Conservation (phyloP, 2,329 filamentous ascomycete species). For the Alternaria atra region DNA sequence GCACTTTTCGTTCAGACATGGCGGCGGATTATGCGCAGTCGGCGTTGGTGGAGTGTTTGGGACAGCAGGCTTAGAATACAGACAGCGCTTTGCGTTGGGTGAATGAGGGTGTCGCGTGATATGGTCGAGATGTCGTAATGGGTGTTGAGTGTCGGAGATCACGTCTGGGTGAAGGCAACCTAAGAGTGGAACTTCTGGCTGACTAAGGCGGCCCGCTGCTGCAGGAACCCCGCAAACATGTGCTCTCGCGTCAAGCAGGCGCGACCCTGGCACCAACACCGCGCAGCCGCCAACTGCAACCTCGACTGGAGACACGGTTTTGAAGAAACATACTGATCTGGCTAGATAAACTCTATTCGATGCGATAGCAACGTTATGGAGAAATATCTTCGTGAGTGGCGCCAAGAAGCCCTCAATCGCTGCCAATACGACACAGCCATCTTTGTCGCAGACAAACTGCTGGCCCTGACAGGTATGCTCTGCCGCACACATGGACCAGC, state of each 20-base stretch:
- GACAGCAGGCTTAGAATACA: neutral
- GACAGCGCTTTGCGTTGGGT: neutral
- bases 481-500: neutral
- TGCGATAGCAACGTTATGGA: constrained; percentile 71
- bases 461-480: constrained; percentile 86
- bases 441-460: constrained; percentile 95
- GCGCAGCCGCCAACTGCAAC: constrained; percentile 5
- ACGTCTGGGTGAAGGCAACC: constrained; percentile 14
- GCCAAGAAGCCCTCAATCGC: constrained; percentile 93
- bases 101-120: neutral
- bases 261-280: constrained; percentile 18
- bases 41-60: neutral
- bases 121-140: neutral
- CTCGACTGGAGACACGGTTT: constrained; percentile 3
- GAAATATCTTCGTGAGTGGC: constrained; percentile 90
- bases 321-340: neutral
- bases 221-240: constrained; percentile 28
- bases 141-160: neutral
- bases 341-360: neutral
- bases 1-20: constrained; percentile 89
- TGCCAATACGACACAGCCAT: constrained; percentile 97
- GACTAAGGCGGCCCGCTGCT: constrained; percentile 23
- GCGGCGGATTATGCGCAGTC: constrained; percentile 37
- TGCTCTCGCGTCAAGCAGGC: constrained; percentile 30
- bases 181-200: constrained; percentile 15